Evolutionary conservation across 2,329 filamentous ascomycete genomes (phyloP).

Genomic region (Podosphaera aphanis): DNA sequence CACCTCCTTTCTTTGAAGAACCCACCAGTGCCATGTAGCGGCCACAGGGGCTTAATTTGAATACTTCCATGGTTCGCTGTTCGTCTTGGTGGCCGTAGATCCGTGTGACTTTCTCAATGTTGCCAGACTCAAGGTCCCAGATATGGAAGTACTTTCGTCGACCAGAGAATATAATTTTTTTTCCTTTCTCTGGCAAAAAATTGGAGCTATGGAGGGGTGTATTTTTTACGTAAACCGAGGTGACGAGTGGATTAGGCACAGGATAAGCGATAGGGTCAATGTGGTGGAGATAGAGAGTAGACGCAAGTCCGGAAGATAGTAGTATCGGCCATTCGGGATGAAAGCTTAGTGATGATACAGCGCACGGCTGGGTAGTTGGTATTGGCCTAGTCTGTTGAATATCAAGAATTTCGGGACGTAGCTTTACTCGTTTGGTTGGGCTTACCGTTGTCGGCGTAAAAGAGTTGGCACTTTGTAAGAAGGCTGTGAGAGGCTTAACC

Average conservation of each 20-base stretch:
- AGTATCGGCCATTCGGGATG: conserved; percentile 75
- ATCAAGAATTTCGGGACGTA: conserved; percentile 70
- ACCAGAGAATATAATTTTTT: conserved; percentile 70
- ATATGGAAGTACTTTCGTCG: conserved; percentile 80
- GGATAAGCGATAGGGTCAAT: conserved; percentile 52
- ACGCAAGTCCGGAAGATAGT: conserved; percentile 67
- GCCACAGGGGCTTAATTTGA: conserved; percentile 71
- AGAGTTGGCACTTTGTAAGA: conserved; percentile 52
- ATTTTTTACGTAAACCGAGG: conserved; percentile 63
- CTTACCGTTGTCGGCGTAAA: conserved; percentile 27
- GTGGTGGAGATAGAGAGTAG: conserved; percentile 73
- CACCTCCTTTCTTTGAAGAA: conserved; percentile 62
- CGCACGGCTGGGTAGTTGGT: conserved; percentile 50
- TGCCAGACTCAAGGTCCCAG: conserved; percentile 69
- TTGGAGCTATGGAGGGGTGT: conserved; percentile 68
- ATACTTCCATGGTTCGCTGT: conserved; percentile 75
- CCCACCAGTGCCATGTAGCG: conserved; percentile 66
- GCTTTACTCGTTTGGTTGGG: conserved; percentile 38
- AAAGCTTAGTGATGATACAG: conserved; percentile 67
- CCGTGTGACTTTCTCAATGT: conserved; percentile 59
- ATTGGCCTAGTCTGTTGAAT: conserved; percentile 81
- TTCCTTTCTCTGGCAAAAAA: conserved; percentile 50
- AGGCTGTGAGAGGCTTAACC: conserved; percentile 51
- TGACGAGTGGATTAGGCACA: conserved; percentile 69
- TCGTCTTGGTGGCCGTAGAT: conserved; percentile 55